A percentile compares a stretch with the other conserved stretches of the same genome.
These are phyloP conservation scores for Sarocladium kiliense DNA, from an alignment of 2,329 filamentous ascomycete species.

Conservation along the genomic window DNA sequence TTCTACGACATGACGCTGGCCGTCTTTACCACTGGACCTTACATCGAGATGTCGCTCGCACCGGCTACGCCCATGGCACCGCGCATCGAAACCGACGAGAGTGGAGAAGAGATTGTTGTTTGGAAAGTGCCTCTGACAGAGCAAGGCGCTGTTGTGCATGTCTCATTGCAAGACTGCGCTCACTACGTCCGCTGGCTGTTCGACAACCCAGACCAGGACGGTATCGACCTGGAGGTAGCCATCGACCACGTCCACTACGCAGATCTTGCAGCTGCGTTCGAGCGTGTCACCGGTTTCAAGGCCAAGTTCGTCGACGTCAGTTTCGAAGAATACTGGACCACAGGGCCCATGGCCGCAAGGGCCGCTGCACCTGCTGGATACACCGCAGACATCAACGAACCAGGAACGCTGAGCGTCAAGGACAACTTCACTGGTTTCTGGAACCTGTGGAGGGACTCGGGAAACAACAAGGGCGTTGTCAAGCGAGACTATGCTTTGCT, in stretches of 20 bases:
- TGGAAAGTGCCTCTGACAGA: not conserved
- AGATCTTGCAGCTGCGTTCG: slow-evolving; percentile 11
- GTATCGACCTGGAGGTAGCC: slow-evolving; percentile 18
- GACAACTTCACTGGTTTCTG: slow-evolving; percentile 49
- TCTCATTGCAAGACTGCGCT: slow-evolving; percentile 20
- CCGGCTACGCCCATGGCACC: slow-evolving; percentile 12
- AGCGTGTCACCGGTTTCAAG: slow-evolving; percentile 10
- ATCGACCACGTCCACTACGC: slow-evolving; percentile 18
- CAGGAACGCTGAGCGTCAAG: slow-evolving; percentile 30
- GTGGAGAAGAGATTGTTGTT: not conserved
- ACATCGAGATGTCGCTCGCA: slow-evolving; percentile 17
- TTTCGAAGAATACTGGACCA: slow-evolving; percentile 1
- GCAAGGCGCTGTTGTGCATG: slow-evolving; percentile 13
- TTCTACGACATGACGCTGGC: slow-evolving; percentile 16
- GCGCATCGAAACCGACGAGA: slow-evolving; percentile 4
- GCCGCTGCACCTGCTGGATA: slow-evolving; percentile 28
- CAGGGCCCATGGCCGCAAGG: not conserved
- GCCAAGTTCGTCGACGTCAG: not conserved
- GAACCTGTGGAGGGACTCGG: slow-evolving; percentile 38
- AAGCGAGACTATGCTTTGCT: slow-evolving; percentile 41
- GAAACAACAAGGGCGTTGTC: slow-evolving; percentile 34
- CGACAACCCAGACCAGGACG: slow-evolving; percentile 17
- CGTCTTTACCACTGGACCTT: slow-evolving; percentile 17
- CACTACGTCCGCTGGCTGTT: slow-evolving; percentile 21
- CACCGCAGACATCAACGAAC: slow-evolving; percentile 23